phyloP scores from a whole-genome alignment of 2,329 filamentous ascomycete species.

The Colletotrichum sp. region DNA sequence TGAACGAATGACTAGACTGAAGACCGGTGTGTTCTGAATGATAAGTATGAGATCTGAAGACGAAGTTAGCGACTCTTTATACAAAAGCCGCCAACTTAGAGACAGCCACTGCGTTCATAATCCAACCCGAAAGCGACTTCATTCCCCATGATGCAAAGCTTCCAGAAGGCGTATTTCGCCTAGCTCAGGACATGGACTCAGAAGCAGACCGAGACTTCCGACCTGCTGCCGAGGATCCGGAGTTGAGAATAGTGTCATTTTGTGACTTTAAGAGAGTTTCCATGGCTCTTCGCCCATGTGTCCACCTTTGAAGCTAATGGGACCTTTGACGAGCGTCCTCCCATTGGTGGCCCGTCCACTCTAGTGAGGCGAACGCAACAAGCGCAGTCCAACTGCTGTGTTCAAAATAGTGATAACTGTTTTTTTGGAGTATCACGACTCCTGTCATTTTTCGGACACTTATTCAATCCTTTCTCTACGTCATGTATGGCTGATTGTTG shows the following conservation, averaged over 20 bases:
- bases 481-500: background rate
- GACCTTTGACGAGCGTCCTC: background rate
- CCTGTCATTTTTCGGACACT: background rate
- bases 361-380: background rate
- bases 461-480: background rate
- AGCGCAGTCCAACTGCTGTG: accelerated
- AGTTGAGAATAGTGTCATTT: background rate
- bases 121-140: background rate
- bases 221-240: background rate
- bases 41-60: background rate
- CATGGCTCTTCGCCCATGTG: background rate
- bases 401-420: background rate
- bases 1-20: background rate
- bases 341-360: background rate
- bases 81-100: background rate
- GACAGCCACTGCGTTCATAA: background rate
- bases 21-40: background rate
- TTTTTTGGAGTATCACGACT: background rate
- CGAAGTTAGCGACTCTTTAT: background rate
- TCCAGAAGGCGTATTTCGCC: background rate
- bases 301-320: background rate
- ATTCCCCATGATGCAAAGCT: background rate
- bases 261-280: background rate
- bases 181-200: background rate
- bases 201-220: background rate